Conservation (phyloP, 1,284 basidiomycete genomes). For the Polyporus tsugae region DNA sequence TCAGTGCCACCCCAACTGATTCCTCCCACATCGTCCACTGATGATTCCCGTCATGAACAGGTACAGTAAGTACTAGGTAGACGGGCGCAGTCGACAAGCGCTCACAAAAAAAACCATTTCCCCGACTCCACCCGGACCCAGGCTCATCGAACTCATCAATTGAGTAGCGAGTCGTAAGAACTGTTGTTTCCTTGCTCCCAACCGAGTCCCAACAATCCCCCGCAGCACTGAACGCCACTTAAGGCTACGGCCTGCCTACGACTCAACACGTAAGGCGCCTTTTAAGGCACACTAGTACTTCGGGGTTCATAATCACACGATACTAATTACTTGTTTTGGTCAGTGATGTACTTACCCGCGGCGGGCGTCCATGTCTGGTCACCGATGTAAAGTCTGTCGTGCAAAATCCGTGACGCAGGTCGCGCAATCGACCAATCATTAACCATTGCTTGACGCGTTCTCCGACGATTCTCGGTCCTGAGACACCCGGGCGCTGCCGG, state of each 20-base stretch:
- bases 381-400: not conserved
- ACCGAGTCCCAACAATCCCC: not conserved
- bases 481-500: not conserved
- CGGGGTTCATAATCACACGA: not conserved
- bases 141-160: not conserved
- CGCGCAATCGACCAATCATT: not conserved
- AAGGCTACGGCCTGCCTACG: not conserved
- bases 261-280: not conserved
- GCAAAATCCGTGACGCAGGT: not conserved
- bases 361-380: not conserved
- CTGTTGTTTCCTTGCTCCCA: not conserved
- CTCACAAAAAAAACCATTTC: not conserved
- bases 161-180: not conserved
- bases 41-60: not conserved
- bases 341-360: not conserved
- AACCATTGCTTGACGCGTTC: not conserved
- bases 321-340: not conserved
- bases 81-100: not conserved
- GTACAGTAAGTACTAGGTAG: too few species aligned
- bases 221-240: not conserved
- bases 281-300: not conserved
- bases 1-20: not conserved
- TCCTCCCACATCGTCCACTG: not conserved
- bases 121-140: not conserved
- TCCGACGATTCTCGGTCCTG: not conserved